Base-by-base conservation (phyloP, 164 flowering plant genomes). In the Chimonanthus praecox region DNA sequence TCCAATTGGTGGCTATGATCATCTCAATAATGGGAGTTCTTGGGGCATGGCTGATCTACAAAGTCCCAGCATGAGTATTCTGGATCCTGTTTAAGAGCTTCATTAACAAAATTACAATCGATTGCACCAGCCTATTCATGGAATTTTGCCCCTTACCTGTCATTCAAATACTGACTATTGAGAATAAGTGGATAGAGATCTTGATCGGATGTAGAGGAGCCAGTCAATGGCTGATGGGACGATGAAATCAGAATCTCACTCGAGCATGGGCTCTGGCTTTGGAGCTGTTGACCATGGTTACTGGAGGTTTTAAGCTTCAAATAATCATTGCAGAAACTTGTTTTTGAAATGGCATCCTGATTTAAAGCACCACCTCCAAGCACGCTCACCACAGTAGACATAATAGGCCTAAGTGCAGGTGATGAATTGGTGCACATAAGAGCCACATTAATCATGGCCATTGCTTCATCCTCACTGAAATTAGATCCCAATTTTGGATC, bases 371-470 rank as follows among this genome's bases (percentile, higher is more conserved):
- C 64, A 48, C 89, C 89, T 78, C 87, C 87, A 20, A 88, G 86
- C 86, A 87, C 83, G 82, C 87, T 87, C 65, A 85, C 84, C 6
- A 82, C 89, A 63, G 79, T 83, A 2, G 89, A 83, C 87, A 88
- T 88, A 44, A 76, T 80, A 2, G 89, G 92, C 76, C 92, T 74
- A 5, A 88, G 87, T 7, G 89, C 80, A 1, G 89, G 88, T 15
- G 89, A 80, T 60, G 87, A 85, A 72, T 84, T 85, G 61, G 89
- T 85, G 82, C 92, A 85, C 68, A 85, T 7, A 33, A 87, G 84
- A 74, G 88, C 92, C 65, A 88, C 85, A 73, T 85, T 85, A 4
- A 88, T 79, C 86, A 88, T 84, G n/a, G 72, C 67, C 76, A 80
- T 78, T 63, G 86, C 89, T 67, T 88, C 88, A 63, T 85, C 87